phyloP scores from a whole-genome alignment of 169 alveolate genomes.

The Eimeria praecox region DNA sequence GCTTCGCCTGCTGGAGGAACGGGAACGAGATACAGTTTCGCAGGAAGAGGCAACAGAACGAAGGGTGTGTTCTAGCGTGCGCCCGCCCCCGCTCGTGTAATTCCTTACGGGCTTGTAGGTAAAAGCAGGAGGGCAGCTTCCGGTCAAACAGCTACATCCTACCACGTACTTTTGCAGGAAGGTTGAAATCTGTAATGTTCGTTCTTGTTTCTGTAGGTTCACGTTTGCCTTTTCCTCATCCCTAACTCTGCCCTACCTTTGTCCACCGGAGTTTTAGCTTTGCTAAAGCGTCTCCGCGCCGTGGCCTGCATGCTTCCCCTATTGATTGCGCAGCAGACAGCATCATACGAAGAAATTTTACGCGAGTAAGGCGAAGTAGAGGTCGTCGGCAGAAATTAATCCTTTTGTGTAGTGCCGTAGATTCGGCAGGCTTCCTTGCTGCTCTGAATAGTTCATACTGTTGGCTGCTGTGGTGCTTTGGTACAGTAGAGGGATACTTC shows the following conservation, averaged over 20 bases:
- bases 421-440: neutral
- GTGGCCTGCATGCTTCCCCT: constrained; percentile 73
- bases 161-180: neutral
- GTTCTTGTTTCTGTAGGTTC: constrained; percentile 5
- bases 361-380: constrained; percentile 31
- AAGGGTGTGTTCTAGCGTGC: constrained; percentile 30
- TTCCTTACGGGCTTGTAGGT: neutral
- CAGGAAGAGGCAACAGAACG: constrained; percentile 41
- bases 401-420: neutral
- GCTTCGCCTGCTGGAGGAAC: constrained; percentile 59
- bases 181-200: neutral
- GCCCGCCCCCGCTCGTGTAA: neutral
- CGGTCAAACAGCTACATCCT: neutral
- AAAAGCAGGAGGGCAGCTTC: neutral
- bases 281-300: constrained; percentile 56
- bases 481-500: constrained; percentile 47
- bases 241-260: constrained; percentile 44
- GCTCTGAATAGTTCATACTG: neutral
- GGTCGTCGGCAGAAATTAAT: neutral
- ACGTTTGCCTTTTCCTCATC: constrained; percentile 64
- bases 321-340: neutral
- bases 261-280: constrained; percentile 42
- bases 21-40: constrained; percentile 6
- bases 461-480: neutral
- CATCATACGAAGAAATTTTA: neutral